A percentile compares a stretch with the other conserved stretches of the same genome.
These are phyloP conservation scores for Triangularia verruculosa DNA, from an alignment of 2,329 filamentous ascomycete genomes.

Conservation along the genomic window DNA sequence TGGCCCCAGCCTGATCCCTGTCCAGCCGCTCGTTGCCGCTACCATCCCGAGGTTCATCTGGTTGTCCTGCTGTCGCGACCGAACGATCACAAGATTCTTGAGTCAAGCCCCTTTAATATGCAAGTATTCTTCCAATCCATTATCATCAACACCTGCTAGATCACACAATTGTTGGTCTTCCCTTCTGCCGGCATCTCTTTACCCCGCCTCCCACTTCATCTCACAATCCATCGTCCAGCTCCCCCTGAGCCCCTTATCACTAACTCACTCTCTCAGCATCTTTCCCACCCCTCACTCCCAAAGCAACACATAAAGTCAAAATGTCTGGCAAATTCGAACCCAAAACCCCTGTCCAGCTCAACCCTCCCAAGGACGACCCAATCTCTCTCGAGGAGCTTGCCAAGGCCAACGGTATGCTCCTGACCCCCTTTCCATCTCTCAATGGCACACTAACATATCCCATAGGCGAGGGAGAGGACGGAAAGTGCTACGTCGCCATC, in stretches of 20 bases:
- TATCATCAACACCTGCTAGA: neutral
- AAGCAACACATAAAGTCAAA: conserved; percentile 18
- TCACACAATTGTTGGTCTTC: neutral
- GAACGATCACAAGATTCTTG: neutral
- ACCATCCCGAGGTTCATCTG: conserved; percentile 16
- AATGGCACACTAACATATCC: conserved; percentile 13
- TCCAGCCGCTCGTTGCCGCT: conserved; percentile 8
- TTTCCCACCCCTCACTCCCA: neutral
- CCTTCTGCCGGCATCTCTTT: neutral
- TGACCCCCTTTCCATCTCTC: neutral
- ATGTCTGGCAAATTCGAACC: conserved; percentile 73
- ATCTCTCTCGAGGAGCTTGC: conserved; percentile 79
- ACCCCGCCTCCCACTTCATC: neutral
- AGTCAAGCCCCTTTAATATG: neutral
- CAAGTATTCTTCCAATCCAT: neutral
- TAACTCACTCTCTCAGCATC: too few relatives aligned
- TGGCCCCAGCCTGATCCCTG: conserved; percentile 8
- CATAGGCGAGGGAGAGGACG: conserved; percentile 59
- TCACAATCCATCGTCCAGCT: neutral
- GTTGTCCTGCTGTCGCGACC: neutral
- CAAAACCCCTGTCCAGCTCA: conserved; percentile 70
- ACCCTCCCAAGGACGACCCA: conserved; percentile 81
- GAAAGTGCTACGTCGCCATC: conserved; percentile 66
- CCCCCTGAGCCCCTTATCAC: neutral
- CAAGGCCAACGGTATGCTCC: conserved; percentile 70